Percentiles rank a stretch among this genome's conserved stretches.
Conservation (phyloP, 1,284 basidiomycete genomes). For the Cryptococcus sp. region DNA sequence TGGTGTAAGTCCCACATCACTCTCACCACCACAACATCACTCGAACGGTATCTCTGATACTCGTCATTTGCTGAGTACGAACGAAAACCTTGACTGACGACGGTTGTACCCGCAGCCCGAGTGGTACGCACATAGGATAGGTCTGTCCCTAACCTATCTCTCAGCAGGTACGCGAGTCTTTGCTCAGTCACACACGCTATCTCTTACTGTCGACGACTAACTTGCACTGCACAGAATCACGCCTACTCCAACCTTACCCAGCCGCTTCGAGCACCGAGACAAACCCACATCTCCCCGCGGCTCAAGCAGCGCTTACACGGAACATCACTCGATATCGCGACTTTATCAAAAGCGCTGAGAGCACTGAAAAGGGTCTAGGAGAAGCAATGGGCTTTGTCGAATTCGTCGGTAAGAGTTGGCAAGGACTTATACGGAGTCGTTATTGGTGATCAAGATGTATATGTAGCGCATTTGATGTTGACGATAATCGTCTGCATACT, state of each 20-base stretch:
- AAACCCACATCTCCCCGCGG: constrained; percentile 36
- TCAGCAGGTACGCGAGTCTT: constrained; percentile 31
- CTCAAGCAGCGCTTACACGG: constrained; percentile 27
- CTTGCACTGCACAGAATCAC: constrained; percentile 29
- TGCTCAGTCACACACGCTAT: neutral
- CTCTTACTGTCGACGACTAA: neutral
- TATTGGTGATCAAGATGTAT: constrained; percentile 23
- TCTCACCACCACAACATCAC: no score
- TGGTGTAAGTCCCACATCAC: constrained; percentile 26
- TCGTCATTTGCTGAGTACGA: neutral
- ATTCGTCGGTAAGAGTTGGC: constrained; percentile 30
- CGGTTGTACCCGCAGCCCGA: constrained; percentile 26
- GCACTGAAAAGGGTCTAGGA: constrained; percentile 32
- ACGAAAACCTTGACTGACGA: neutral
- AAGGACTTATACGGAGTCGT: constrained; percentile 40
- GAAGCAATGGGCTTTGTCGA: constrained; percentile 34
- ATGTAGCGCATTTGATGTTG: neutral
- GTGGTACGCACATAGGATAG: constrained; percentile 43
- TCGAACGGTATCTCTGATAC: no score
- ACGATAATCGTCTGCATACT: neutral
- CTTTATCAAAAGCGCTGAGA: constrained; percentile 11
- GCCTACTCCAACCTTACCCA: constrained; percentile 41
- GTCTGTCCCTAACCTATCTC: constrained; percentile 40
- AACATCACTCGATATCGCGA: constrained; percentile 32
- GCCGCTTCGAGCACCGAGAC: neutral